Conservation (phyloP, 106 monocot genomes). For the Dioscorea dumetorum region DNA sequence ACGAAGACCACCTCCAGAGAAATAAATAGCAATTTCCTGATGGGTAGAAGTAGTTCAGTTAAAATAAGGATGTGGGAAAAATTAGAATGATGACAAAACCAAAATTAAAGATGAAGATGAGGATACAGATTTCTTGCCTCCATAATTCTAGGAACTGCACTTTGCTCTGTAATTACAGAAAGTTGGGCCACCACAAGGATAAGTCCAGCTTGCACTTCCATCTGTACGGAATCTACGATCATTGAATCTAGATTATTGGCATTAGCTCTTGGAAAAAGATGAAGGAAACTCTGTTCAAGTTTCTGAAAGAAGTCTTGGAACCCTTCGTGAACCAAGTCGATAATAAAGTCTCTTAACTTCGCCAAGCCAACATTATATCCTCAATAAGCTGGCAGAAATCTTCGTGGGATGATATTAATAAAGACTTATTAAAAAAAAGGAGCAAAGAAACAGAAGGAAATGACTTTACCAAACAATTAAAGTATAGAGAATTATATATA, state of each 20-base stretch:
- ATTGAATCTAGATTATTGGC: constrained; percentile 22
- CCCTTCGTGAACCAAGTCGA: constrained; percentile 97
- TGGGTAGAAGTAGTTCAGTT: not conserved
- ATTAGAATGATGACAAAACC: not conserved
- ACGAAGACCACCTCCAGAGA: constrained; percentile 85
- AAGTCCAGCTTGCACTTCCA: constrained; percentile 60
- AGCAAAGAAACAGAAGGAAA: too few relatives aligned
- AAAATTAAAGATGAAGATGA: not conserved
- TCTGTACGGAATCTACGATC: constrained; percentile 16
- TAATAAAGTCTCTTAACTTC: constrained; percentile 66
- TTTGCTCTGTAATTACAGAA: constrained; percentile 81
- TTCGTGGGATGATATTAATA: constrained; percentile 8
- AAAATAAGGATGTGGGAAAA: constrained; percentile 2
- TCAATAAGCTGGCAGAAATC: constrained; percentile 78
- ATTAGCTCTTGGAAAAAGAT: constrained; percentile 58
- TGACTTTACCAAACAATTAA: too few relatives aligned
- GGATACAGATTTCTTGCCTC: constrained; percentile 40
- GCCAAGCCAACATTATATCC: constrained; percentile 56
- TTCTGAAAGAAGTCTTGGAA: constrained; percentile 91
- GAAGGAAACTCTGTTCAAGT: constrained; percentile 51
- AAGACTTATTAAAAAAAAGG: too few relatives aligned
- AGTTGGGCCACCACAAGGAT: constrained; percentile 85
- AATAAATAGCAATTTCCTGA: constrained; percentile 91
- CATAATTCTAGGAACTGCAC: constrained; percentile 87
- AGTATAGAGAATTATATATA: too few relatives aligned